Base-by-base conservation (phyloP, 805 yeast species). In the Yarrowia keelungensis region DNA sequence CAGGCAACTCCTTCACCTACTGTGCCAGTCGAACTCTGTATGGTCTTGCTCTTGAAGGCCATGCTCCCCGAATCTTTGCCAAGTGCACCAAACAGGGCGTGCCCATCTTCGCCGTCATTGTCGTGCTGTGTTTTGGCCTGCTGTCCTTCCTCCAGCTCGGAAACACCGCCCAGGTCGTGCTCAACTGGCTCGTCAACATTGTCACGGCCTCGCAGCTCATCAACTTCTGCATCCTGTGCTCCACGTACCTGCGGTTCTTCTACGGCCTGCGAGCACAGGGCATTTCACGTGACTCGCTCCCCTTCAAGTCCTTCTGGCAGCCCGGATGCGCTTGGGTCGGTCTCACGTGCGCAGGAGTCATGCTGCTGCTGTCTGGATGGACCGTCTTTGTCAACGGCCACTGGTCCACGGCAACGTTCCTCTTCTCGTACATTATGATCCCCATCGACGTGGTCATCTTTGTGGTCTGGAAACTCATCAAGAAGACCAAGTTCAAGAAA, bases 1-100 rank as follows among this genome's bases (percentile, higher is more conserved):
- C 97, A 1, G 97, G 97, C 67, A 91, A 91, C 76, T 89, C 94
- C 1, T 89, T 87, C 76, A 85, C 90, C 43, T 90, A 86, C 75
- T 87, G 92, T 70, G 88, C 94, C 0, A 85, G 92, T 8, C 81
- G 89, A 72, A 81, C 90, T 0, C 79, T 91, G 26, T 87, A 87
- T 75, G 91, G 91, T 2, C 80, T 90, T 77, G 89, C 95, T 0
- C 77, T 85, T 39, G 86, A 85, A 73, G 92, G 94, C 0, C 84
- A 85, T 70, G 94, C 95, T 0, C 97, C 97, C 11, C 79, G 79
- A 46, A 72, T 89, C 53, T 89, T 91, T 72, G 79, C 85, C 12
- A 80, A 79, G 70, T 89, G 94, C 74, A 84, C 86, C 71, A 82
- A 81, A 58, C 81, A 83, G 51, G 97, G 97, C 69, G 89, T 89